Conservation (phyloP, 23 red algal genomes). For the Cyanidium caldarium region DNA sequence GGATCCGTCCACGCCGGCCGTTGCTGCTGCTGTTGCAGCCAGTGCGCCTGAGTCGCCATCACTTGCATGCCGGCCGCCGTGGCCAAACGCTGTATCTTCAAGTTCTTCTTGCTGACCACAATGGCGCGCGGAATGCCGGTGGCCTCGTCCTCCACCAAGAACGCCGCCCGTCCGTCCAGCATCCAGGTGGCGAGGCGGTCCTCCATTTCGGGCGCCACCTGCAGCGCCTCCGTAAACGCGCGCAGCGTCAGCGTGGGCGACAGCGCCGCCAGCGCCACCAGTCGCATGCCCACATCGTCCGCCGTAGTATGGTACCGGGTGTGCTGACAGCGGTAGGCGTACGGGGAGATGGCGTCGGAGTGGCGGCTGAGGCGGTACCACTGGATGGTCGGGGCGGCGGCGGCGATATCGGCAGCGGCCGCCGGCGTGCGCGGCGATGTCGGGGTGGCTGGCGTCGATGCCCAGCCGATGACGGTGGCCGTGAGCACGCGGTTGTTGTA, state of each 20-base stretch:
- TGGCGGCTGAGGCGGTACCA: conserved; percentile 16
- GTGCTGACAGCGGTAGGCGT: conserved; percentile 1
- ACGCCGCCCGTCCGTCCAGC: conserved; percentile 11
- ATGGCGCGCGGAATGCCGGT: conserved; percentile 4
- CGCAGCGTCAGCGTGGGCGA: not conserved
- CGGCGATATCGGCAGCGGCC: too few relatives aligned
- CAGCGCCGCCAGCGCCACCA: not conserved
- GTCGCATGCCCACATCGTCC: conserved; percentile 15
- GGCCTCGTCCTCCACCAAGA: conserved; percentile 11
- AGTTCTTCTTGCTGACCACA: not conserved
- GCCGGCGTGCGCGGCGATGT: too few relatives aligned
- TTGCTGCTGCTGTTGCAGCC: too few relatives aligned
- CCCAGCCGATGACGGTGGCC: not conserved
- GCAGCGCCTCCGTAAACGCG: conserved; percentile 4
- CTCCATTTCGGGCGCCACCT: conserved; percentile 12
- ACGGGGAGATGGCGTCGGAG: not conserved
- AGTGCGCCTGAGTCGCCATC: not conserved
- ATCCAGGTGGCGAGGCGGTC: conserved; percentile 9
- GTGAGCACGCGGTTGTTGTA: not conserved
- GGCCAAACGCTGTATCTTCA: conserved; percentile 7
- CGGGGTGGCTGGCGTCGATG: too few relatives aligned
- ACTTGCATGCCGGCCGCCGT: not conserved
- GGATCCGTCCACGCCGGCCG: not conserved
- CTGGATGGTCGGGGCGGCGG: not conserved
- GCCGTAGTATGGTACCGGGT: conserved; percentile 16